Evolutionary conservation across 2,329 filamentous ascomycete genomes (phyloP).

Genomic region (Hymenoscyphus infarciens): DNA sequence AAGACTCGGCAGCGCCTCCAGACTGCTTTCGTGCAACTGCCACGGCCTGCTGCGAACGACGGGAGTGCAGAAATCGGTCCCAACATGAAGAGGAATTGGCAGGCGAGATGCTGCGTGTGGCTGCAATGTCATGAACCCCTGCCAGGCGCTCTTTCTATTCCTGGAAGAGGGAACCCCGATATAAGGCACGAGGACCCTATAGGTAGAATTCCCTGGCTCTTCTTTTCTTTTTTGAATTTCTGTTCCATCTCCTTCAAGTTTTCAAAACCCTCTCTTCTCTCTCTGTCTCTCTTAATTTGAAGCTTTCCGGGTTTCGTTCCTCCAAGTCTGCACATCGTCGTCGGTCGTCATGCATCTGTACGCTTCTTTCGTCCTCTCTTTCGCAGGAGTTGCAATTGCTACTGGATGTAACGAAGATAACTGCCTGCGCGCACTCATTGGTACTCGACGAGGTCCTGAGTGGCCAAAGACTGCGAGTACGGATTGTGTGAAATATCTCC

Average conservation of each 20-base stretch:
- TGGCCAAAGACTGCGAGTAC: constrained; percentile 16
- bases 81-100: background rate
- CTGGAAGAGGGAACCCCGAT: background rate
- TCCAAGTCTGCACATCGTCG: background rate
- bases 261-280: background rate
- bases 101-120: background rate
- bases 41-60: background rate
- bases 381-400: constrained; percentile 9
- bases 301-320: background rate
- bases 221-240: background rate
- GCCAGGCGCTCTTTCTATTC: background rate
- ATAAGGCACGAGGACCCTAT: background rate
- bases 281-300: background rate
- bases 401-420: constrained; percentile 21
- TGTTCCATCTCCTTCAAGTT: background rate
- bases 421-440: constrained; percentile 24
- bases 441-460: constrained; percentile 17
- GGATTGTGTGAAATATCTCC: constrained; percentile 23
- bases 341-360: constrained; percentile 3
- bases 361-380: constrained; percentile 5
- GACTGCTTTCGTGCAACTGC: background rate
- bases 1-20: background rate
- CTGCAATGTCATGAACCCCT: background rate
- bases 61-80: background rate
- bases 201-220: background rate